A percentile compares a stretch with the other conserved stretches of the same genome.
These are phyloP conservation scores for Coemansia sp. DNA, from an alignment of 192 early-diverging fungal species.

Conservation along the genomic window DNA sequence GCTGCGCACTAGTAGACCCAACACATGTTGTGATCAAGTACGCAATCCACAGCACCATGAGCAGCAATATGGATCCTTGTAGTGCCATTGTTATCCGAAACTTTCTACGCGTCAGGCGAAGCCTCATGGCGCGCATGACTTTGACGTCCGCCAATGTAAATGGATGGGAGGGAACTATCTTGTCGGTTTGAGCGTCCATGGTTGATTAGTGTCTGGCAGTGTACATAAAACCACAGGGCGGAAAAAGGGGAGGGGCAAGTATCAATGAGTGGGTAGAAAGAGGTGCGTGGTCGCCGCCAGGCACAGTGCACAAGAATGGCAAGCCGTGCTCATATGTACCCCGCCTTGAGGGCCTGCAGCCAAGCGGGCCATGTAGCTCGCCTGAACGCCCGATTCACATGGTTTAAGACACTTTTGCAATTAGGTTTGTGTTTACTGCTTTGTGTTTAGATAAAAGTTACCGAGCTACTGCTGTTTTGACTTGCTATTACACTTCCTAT, in stretches of 20 bases:
- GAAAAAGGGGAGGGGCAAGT: background rate
- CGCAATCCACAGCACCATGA: conserved; percentile 34
- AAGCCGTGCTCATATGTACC: conserved; percentile 1
- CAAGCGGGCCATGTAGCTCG: background rate
- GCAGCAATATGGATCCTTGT: conserved; percentile 25
- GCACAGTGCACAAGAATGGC: background rate
- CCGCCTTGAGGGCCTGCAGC: background rate
- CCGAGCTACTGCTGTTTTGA: background rate
- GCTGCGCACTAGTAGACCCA: conserved; percentile 8
- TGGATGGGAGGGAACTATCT: conserved; percentile 33
- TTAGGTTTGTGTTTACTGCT: conserved; percentile 6
- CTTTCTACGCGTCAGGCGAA: conserved; percentile 44
- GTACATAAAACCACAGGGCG: background rate
- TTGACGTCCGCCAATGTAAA: conserved; percentile 49
- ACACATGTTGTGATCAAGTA: conserved; percentile 31
- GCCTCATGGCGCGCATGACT: conserved; percentile 52
- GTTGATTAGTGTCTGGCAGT: background rate
- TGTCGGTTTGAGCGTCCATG: conserved; percentile 16
- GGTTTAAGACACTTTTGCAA: background rate
- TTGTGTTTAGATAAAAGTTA: background rate
- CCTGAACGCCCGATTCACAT: background rate
- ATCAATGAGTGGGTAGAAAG: background rate
- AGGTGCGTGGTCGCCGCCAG: background rate
- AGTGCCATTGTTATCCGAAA: conserved; percentile 33
- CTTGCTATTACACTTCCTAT: background rate